Evolutionary conservation across 495 filamentous ascomycete species (phyloP).

Genomic region (Pyronema domesticum): DNA sequence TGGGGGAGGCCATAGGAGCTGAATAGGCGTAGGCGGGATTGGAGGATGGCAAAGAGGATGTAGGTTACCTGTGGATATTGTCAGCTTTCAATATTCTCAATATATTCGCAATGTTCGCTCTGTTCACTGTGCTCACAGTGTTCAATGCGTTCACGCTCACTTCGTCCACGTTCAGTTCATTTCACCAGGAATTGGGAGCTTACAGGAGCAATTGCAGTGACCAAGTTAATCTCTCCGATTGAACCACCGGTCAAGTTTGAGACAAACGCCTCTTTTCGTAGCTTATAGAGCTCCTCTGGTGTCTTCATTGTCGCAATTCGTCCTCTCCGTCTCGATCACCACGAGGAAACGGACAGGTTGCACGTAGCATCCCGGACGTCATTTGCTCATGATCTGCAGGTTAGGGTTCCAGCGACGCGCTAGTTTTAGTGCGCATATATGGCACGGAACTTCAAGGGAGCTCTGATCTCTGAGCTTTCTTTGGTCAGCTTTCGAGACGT

Average conservation of each 20-base stretch:
- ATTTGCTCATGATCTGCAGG: neutral
- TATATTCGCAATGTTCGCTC: slow-evolving; percentile 1
- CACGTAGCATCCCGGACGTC: too few species aligned
- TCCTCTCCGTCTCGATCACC: too few species aligned
- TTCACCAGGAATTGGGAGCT: slow-evolving; percentile 22
- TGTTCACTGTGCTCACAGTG: too few species aligned
- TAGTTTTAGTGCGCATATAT: too few species aligned
- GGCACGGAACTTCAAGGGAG: too few species aligned
- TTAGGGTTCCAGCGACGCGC: neutral
- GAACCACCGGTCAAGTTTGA: slow-evolving; percentile 75
- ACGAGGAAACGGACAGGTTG: too few species aligned
- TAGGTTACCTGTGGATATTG: slow-evolving; percentile 44
- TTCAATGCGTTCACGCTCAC: neutral
- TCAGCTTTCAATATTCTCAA: slow-evolving; percentile 3
- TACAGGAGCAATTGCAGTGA: slow-evolving; percentile 74
- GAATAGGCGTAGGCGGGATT: slow-evolving; percentile 76
- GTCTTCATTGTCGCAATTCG: neutral
- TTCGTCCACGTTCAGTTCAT: neutral
- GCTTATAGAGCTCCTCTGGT: slow-evolving; percentile 42
- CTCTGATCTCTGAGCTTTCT: too few species aligned
- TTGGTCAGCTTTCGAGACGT: too few species aligned
- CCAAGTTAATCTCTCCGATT: slow-evolving; percentile 68
- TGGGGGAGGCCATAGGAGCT: slow-evolving; percentile 47
- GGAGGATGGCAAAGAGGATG: slow-evolving; percentile 75
- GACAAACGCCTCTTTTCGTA: slow-evolving; percentile 84